These are phyloP conservation scores for Solanum virginianum DNA, from an alignment of 257 asterid genomes.

Conservation along the genomic window DNA sequence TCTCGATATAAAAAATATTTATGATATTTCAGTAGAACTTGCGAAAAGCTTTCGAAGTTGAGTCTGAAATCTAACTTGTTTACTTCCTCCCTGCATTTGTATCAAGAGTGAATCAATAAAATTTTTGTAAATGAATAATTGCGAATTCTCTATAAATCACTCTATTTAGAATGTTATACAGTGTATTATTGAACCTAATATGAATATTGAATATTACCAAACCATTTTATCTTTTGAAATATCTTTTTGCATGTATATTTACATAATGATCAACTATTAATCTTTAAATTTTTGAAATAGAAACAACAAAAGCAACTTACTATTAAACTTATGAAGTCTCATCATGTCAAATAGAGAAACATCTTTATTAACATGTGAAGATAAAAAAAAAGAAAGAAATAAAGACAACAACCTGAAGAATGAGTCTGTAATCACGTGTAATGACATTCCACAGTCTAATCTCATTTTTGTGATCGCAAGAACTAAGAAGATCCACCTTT, in stretches of 20 bases:
- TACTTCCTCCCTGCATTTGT: not conserved
- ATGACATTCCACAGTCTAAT: not conserved
- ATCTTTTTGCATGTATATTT: too few relatives aligned
- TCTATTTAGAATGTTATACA: accelerated
- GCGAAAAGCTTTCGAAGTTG: not conserved
- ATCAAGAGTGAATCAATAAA: not conserved
- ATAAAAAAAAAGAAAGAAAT: not conserved
- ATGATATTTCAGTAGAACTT: not conserved
- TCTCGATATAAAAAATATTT: not conserved
- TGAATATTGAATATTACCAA: not conserved
- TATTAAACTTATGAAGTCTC: not conserved
- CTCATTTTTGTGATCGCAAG: not conserved
- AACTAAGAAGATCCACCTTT: not conserved
- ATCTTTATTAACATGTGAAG: not conserved
- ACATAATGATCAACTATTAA: too few relatives aligned
- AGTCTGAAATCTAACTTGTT: not conserved
- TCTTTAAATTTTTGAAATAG: not conserved
- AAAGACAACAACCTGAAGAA: not conserved
- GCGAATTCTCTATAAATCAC: too few relatives aligned
- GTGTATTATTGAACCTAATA: not conserved
- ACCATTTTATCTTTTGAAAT: too few relatives aligned
- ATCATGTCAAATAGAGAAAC: not conserved
- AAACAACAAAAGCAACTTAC: not conserved
- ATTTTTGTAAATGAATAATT: too few relatives aligned
- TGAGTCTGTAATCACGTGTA: not conserved